Evolutionary conservation across 2,329 filamentous ascomycete species (phyloP).

Genomic region (Fusarium subtropicale): DNA sequence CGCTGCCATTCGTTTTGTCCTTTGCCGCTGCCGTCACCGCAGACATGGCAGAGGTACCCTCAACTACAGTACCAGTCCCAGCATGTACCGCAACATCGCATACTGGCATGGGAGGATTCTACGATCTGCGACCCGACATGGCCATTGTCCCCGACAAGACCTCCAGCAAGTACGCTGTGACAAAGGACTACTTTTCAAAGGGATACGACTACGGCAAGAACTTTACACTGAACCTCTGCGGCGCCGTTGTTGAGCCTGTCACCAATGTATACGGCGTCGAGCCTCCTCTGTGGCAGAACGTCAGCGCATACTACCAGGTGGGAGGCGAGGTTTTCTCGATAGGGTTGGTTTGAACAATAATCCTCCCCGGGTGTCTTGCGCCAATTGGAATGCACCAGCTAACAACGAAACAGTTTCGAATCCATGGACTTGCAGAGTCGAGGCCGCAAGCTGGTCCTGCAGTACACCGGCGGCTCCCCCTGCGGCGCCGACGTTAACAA

Average conservation of each 20-base stretch:
- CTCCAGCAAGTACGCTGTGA: constrained; percentile 54
- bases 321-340: constrained; percentile 78
- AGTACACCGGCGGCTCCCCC: constrained; percentile 81
- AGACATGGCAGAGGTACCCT: constrained; percentile 52
- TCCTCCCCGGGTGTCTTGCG: background rate
- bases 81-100: constrained; percentile 68
- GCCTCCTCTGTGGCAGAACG: constrained; percentile 72
- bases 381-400: constrained; percentile 20
- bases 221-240: constrained; percentile 87
- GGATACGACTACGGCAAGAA: constrained; percentile 84
- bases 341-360: constrained; percentile 64
- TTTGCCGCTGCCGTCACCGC: constrained; percentile 51
- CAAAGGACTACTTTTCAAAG: constrained; percentile 70
- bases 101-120: constrained; percentile 67
- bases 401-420: constrained; percentile 53
- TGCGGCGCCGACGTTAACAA: constrained; percentile 66
- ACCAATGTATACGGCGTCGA: constrained; percentile 73
- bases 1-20: constrained; percentile 51
- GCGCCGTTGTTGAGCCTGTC: constrained; percentile 75
- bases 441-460: constrained; percentile 79
- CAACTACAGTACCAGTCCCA: constrained; percentile 58
- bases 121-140: constrained; percentile 67
- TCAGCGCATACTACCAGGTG: constrained; percentile 80
- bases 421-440: constrained; percentile 66
- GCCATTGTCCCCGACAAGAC: constrained; percentile 59